Evolutionary conservation across 2,329 filamentous ascomycete species (phyloP).

Genomic region (Hymenoscyphus infarciens): DNA sequence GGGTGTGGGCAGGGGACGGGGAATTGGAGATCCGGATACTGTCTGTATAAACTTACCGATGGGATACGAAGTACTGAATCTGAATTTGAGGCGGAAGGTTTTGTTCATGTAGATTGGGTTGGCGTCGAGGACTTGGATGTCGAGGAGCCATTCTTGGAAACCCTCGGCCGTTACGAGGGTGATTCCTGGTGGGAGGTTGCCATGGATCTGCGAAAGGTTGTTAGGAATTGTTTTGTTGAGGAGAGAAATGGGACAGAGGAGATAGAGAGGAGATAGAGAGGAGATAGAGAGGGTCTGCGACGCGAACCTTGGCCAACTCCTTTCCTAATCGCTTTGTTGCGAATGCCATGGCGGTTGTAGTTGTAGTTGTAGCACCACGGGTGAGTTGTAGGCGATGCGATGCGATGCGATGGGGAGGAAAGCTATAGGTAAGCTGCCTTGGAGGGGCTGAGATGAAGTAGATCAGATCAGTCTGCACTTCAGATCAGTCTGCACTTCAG

Average conservation of each 20-base stretch:
- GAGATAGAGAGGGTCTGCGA: neutral
- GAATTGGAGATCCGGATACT: no score
- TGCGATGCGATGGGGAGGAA: neutral
- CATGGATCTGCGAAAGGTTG: constrained; percentile 30
- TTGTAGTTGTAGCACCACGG: no score
- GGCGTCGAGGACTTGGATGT: constrained; percentile 83
- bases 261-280: neutral
- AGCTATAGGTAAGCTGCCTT: neutral
- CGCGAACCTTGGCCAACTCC: constrained; percentile 53
- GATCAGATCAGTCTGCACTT: neutral
- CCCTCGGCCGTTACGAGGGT: constrained; percentile 75
- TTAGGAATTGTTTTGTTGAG: constrained; percentile 7
- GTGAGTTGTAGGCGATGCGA: neutral
- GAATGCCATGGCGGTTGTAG: constrained; percentile 41
- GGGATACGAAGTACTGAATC: constrained; percentile 78
- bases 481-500: neutral
- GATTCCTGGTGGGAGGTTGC: constrained; percentile 60
- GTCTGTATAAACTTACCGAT: constrained; percentile 73
- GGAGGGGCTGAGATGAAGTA: neutral
- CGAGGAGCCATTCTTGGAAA: constrained; percentile 86
- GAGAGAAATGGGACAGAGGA: no score
- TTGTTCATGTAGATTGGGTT: constrained; percentile 85
- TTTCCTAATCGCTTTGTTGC: constrained; percentile 57
- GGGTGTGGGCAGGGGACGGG: no score
- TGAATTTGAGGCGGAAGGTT: constrained; percentile 81